Base-by-base conservation (phyloP, 345 rosid species). In the Gossypium turneri region DNA sequence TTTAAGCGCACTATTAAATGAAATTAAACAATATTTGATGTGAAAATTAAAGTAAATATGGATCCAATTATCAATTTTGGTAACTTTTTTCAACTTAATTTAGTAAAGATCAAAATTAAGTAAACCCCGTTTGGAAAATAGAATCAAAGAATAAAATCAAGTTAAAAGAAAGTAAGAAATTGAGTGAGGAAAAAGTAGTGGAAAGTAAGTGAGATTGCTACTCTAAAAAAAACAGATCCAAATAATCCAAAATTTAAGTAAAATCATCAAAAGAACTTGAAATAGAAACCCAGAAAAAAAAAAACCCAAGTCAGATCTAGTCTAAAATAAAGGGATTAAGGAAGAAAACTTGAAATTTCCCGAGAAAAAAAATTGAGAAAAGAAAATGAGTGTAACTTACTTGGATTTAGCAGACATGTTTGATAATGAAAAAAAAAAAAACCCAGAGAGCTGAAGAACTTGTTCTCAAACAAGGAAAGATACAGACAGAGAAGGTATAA, bases 331-430 rank as follows among this genome's bases (percentile, higher is more conserved):
- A 44, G 38, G 50, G 53, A 62, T 15, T 34, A 1, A 52, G 48
- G 41, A 53, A n/a, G 25, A 45, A 70, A 17, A 7, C 27, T 52
- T 4, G 17, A 29, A 27, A 34, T 9, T 50, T 4, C 10, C 24
- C 64, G 25, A 52, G 7, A 25, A 44, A 62, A 24, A 70, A 45
- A 62, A 59, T 11, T 0, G 16, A 38, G 29, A 67, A 51, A 58
- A 57, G 15, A 45, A 41, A 69, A 41, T 48, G 63, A 2, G 45
- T 57, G 60, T 7, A 16, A 74, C 88, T 86, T 75, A 90, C 95
- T 82, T 88, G 88, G 89, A 78, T 84, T 88, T 88, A 61, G 90
- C 56, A 76, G 91, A 77, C 95, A 90, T 90, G 77, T 68, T 70
- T 4, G 66, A 68, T 27, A 76, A 72, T 20, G 29, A 43, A 41